Base-by-base conservation (phyloP, 2,329 filamentous ascomycete genomes). In the Fusarium protoensiforme region DNA sequence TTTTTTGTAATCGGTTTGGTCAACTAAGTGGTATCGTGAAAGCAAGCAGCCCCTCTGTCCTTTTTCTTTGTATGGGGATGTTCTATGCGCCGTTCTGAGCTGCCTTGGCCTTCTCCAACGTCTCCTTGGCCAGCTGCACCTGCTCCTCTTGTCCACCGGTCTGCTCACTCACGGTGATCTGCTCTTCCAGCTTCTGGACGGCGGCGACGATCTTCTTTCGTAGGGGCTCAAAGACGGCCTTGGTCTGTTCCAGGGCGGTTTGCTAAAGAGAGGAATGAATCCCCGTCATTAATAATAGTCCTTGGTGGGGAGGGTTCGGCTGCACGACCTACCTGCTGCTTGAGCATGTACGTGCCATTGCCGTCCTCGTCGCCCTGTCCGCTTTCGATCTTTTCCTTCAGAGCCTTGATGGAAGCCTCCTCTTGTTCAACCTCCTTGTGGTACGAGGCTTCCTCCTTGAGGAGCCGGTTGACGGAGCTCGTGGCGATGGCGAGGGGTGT, bases 361-460 rank as follows among this genome's bases (percentile, higher is more conserved):
- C 91, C 90, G 69, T 93, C 93, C 10, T 89, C 88, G 61, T 89
- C 86, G 18, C 82, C 84, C 5, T 83, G 81, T 29, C 83, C 84
- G n/a, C 79, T 82, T 46, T 86, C 81, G 35, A 90, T 81, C 76
- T 93, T 90, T 51, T 87, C 85, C 81, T 92, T 87, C 20, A 97
- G 87, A 80, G 91, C 90, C 81, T 89, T 85, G 73, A 97, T 89
- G 65, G 93, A 90, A 69, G 89, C 88, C 77, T 93, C 88, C 81
- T 98, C 95, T 73, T 92, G 87, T 72, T 89, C 86, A 22, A 95
- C 88, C 83, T 99, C 96, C 80, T 93, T 93, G 86, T 95, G 93
- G 85, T 99, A 98, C 78, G 92, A 96, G 41, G 89, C 87, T 83
- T 98, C 94, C 83, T 99, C 96, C 83, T 97, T 98, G 75, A 98